These are phyloP conservation scores for Sarocladium kiliense DNA, from an alignment of 2,329 filamentous ascomycete genomes.

Conservation along the genomic window DNA sequence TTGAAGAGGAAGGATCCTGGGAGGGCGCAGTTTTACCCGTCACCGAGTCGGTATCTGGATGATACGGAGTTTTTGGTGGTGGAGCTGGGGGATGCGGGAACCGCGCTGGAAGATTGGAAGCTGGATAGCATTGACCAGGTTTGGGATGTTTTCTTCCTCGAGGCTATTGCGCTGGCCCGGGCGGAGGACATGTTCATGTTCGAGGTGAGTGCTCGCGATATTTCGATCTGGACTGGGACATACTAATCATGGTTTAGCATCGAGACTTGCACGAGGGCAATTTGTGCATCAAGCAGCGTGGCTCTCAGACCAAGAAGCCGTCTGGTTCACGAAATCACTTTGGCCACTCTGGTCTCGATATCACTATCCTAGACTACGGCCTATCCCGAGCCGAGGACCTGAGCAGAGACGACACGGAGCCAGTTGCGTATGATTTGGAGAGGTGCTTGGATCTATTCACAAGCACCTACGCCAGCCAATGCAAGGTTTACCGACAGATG, in stretches of 20 bases:
- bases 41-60: constrained; percentile 53
- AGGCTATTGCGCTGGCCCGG: constrained; percentile 54
- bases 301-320: constrained; percentile 26
- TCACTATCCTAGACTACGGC: constrained; percentile 62
- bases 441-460: constrained; percentile 55
- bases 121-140: constrained; percentile 44
- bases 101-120: constrained; percentile 53
- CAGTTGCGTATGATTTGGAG: constrained; percentile 55
- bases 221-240: background rate
- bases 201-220: constrained; percentile 38
- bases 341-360: constrained; percentile 56
- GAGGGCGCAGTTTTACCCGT: constrained; percentile 56
- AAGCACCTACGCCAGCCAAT: constrained; percentile 55
- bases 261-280: constrained; percentile 63
- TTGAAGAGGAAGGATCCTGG: constrained; percentile 51
- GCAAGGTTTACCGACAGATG: constrained; percentile 58
- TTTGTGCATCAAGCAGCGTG: constrained; percentile 48
- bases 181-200: constrained; percentile 55
- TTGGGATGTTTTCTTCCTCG: constrained; percentile 59
- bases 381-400: constrained; percentile 52
- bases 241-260: constrained; percentile 37
- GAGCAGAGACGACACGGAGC: constrained; percentile 26
- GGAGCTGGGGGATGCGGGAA: constrained; percentile 59
- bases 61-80: constrained; percentile 56
- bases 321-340: constrained; percentile 34